phyloP scores from a whole-genome alignment of 2,329 filamentous ascomycete species.

The Pseudopyricularia javanii region DNA sequence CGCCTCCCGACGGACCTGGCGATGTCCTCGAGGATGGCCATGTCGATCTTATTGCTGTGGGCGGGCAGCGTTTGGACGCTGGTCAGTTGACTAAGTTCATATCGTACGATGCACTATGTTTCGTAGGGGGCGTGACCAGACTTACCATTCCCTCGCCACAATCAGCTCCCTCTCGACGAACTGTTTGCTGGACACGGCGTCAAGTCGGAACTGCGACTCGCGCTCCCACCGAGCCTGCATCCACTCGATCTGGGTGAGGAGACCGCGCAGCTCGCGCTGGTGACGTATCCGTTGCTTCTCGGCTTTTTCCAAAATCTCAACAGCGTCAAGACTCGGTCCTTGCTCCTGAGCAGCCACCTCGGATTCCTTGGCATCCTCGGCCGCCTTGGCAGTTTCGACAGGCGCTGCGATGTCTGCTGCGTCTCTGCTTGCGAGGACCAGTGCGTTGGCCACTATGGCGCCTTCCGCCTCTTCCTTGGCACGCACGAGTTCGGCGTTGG shows the following conservation, averaged over 20 bases:
- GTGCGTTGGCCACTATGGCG: conserved; percentile 7
- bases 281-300: conserved; percentile 30
- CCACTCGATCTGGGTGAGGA: conserved; percentile 85
- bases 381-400: background rate
- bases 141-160: conserved; percentile 83
- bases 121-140: conserved; percentile 14
- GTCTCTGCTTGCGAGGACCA: conserved; percentile 14
- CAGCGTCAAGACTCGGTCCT: background rate
- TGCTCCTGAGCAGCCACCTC: background rate
- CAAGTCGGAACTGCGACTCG: conserved; percentile 67
- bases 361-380: background rate
- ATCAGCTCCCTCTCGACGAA: conserved; percentile 70
- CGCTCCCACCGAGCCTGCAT: conserved; percentile 70
- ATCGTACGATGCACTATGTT: background rate
- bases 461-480: conserved; percentile 7
- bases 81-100: no score
- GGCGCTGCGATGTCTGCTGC: background rate
- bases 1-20: conserved; percentile 43
- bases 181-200: conserved; percentile 76
- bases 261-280: conserved; percentile 63
- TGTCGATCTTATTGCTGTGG: conserved; percentile 78
- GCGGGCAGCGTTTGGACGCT: background rate
- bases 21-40: conserved; percentile 75
- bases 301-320: background rate
- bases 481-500: background rate